Conservation (phyloP, 2,329 filamentous ascomycete genomes). For the Leptodontidium sp. region DNA sequence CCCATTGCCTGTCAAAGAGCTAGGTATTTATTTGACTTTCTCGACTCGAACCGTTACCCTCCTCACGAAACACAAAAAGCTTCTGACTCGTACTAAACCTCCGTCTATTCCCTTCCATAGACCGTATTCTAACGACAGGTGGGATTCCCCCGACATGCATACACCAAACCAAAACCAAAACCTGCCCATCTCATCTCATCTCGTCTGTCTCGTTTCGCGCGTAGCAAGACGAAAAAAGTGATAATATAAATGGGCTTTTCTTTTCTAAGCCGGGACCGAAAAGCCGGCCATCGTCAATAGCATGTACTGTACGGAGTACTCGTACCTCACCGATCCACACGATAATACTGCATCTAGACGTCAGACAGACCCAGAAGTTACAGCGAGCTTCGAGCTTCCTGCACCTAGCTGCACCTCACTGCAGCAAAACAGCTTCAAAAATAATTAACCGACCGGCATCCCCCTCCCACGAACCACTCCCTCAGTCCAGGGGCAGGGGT, state of each 20-base stretch:
- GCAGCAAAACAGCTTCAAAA: slow-evolving; percentile 14
- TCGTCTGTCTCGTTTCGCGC: background rate
- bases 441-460: slow-evolving; percentile 3
- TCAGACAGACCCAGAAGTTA: background rate
- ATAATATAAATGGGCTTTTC: background rate
- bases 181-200: background rate
- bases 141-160: no score
- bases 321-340: no score
- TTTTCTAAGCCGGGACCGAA: background rate
- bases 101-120: background rate
- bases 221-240: background rate
- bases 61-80: slow-evolving; percentile 4
- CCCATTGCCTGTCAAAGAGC: no score
- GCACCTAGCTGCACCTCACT: background rate
- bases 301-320: background rate
- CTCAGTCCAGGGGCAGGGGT: slow-evolving; percentile 5
- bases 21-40: no score
- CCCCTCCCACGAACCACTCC: slow-evolving; percentile 6
- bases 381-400: background rate
- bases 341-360: background rate
- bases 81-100: slow-evolving; percentile 12
- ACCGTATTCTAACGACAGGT: slow-evolving; percentile 3
- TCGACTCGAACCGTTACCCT: background rate
- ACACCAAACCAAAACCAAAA: background rate
- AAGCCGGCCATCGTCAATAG: no score